Percentiles rank a stretch among this genome's conserved stretches.
phyloP scores from a whole-genome alignment of 805 yeast genomes.

The Teunomyces barrocoloradensis region DNA sequence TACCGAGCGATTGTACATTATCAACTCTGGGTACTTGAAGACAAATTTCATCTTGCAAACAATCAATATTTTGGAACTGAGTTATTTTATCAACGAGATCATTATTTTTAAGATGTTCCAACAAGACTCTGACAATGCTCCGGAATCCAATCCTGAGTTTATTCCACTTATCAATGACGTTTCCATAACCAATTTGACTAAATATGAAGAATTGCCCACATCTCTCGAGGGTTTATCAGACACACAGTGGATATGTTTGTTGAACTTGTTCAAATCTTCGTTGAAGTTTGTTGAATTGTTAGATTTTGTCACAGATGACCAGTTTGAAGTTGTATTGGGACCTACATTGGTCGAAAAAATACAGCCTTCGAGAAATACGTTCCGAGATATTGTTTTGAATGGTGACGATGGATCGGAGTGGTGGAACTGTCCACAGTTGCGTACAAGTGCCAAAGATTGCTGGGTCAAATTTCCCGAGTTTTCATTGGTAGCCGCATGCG shows the following conservation, averaged over 20 bases:
- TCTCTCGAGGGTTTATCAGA: conserved; percentile 11
- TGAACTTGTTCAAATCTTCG: conserved; percentile 26
- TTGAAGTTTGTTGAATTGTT: conserved; percentile 30
- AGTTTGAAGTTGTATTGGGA: conserved; percentile 9
- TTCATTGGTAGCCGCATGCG: conserved; percentile 14
- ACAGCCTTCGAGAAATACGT: not conserved
- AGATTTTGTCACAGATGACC: conserved; percentile 30
- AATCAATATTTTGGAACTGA: conserved; percentile 20
- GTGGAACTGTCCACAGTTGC: conserved; percentile 12
- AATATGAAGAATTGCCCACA: conserved; percentile 15
- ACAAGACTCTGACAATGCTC: not conserved
- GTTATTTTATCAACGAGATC: conserved; percentile 25
- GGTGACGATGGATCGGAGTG: conserved; percentile 21
- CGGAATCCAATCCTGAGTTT: not conserved
- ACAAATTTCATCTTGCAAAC: conserved; percentile 28
- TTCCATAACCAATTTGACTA: conserved; percentile 9
- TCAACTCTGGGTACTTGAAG: conserved; percentile 34
- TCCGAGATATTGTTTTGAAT: conserved; percentile 1
- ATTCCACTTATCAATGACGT: not conserved
- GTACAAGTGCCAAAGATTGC: conserved; percentile 10
- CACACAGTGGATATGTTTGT: conserved; percentile 28
- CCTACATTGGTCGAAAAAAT: conserved; percentile 5
- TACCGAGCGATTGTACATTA: conserved; percentile 23
- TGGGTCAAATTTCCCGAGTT: conserved; percentile 21
- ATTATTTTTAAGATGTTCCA: conserved; percentile 27